phyloP scores from a whole-genome alignment of 202 grass and related monocot genomes.

The Dendrocalamus latiflorus region DNA sequence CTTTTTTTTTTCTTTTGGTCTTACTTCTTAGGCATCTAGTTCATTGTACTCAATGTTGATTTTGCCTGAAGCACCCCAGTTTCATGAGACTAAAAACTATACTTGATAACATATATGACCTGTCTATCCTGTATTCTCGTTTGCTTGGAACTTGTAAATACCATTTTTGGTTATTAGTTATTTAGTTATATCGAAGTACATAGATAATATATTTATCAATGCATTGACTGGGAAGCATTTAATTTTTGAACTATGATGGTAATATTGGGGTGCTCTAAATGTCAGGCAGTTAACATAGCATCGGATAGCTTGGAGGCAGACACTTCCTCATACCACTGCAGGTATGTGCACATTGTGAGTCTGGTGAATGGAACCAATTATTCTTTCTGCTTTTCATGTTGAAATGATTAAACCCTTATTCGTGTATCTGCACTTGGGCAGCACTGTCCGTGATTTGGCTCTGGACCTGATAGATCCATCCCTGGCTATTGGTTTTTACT shows the following conservation, averaged over 20 bases:
- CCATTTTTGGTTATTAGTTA: background rate
- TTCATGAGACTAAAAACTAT: too few relatives aligned
- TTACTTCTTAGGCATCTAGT: background rate
- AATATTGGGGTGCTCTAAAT: slow-evolving; percentile 9
- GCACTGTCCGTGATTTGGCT: too few relatives aligned
- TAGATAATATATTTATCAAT: background rate
- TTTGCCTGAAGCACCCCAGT: background rate
- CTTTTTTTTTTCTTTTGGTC: too few relatives aligned
- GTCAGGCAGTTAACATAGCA: slow-evolving; percentile 58
- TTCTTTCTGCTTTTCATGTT: too few relatives aligned
- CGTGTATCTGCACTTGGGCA: too few relatives aligned
- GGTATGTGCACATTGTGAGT: too few relatives aligned
- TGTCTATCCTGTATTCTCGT: background rate
- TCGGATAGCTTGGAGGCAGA: slow-evolving; percentile 58
- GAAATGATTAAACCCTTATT: too few relatives aligned
- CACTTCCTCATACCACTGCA: too few relatives aligned
- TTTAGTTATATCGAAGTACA: background rate
- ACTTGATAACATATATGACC: background rate
- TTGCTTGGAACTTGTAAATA: background rate
- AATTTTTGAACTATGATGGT: background rate
- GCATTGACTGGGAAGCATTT: background rate
- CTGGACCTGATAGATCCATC: too few relatives aligned
- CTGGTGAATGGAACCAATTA: too few relatives aligned
- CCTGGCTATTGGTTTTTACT: too few relatives aligned
- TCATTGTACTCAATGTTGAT: background rate